These are phyloP conservation scores for Meira nashicola DNA, from an alignment of 1,284 basidiomycete species.

Conservation along the genomic window DNA sequence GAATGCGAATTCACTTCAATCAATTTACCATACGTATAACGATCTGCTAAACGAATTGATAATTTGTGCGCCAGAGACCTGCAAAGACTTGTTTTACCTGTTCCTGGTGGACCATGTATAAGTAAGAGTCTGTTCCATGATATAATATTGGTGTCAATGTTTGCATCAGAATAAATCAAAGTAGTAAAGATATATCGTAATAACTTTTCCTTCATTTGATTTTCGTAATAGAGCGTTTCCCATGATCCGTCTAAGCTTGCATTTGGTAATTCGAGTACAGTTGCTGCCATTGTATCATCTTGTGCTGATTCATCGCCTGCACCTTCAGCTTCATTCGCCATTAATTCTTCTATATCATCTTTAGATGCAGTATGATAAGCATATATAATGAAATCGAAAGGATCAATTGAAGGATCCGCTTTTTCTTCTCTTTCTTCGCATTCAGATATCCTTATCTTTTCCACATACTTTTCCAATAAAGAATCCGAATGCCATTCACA, in stretches of 20 bases:
- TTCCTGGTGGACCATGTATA: constrained; percentile 93
- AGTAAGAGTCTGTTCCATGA: constrained; percentile 89
- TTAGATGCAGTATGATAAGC: constrained; percentile 74
- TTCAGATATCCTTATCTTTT: constrained; percentile 71
- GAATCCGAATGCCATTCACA: constrained; percentile 69
- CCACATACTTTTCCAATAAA: constrained; percentile 69
- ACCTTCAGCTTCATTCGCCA: constrained; percentile 56
- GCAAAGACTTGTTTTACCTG: constrained; percentile 93
- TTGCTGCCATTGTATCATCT: constrained; percentile 69
- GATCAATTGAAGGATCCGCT: constrained; percentile 23
- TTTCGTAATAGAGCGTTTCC: constrained; percentile 74
- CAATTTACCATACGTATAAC: constrained; percentile 77
- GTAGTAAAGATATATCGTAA: constrained; percentile 93
- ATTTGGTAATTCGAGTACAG: constrained; percentile 77
- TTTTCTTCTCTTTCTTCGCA: constrained; percentile 19
- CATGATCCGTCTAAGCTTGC: constrained; percentile 80
- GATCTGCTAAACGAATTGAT: constrained; percentile 79
- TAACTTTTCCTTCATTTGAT: constrained; percentile 79
- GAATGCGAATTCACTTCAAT: constrained; percentile 77
- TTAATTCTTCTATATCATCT: constrained; percentile 72
- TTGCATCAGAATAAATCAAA: constrained; percentile 77
- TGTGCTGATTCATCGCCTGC: constrained; percentile 59
- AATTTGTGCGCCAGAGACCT: constrained; percentile 92
- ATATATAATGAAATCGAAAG: constrained; percentile 60
- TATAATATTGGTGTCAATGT: constrained; percentile 84